Evolutionary conservation across 208 protist genomes (phyloP).

Genomic region (Novymonas esmeraldas): DNA sequence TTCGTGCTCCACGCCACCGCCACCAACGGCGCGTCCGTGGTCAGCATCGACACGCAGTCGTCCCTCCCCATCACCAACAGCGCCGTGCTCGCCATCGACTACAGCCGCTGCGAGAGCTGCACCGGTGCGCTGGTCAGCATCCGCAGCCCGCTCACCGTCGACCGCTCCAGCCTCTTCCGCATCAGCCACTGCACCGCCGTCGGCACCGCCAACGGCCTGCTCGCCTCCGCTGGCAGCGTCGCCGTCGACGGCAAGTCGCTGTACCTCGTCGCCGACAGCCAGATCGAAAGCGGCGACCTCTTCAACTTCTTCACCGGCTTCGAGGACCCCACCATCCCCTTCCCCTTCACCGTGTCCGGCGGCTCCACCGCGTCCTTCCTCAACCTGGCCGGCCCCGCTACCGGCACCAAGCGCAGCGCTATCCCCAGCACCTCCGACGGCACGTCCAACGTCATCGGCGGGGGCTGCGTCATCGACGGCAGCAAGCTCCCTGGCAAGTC

Average conservation of each 20-base stretch:
- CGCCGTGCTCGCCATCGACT: constrained; percentile 13
- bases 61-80: constrained; percentile 13
- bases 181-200: not conserved
- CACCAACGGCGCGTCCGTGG: constrained; percentile 16
- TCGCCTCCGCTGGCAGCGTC: constrained; percentile 10
- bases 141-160: constrained; percentile 3
- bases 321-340: not conserved
- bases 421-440: not conserved
- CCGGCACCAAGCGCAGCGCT: not conserved
- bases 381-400: not conserved
- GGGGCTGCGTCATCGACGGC: constrained; percentile 4
- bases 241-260: constrained; percentile 4
- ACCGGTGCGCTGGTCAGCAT: constrained; percentile 10
- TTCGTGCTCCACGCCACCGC: constrained; percentile 23
- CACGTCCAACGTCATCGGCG: not conserved
- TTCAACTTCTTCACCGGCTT: constrained; percentile 10
- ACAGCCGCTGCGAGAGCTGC: constrained; percentile 14
- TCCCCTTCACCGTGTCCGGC: constrained; percentile 5
- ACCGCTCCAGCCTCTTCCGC: constrained; percentile 23
- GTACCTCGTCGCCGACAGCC: constrained; percentile 14
- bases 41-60: constrained; percentile 4
- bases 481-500: not conserved
- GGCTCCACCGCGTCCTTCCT: constrained; percentile 12
- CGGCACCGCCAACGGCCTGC: not conserved
- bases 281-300: constrained; percentile 1